phyloP scores from a whole-genome alignment of 768 basidiomycete genomes.

The Phylloporus sp. region DNA sequence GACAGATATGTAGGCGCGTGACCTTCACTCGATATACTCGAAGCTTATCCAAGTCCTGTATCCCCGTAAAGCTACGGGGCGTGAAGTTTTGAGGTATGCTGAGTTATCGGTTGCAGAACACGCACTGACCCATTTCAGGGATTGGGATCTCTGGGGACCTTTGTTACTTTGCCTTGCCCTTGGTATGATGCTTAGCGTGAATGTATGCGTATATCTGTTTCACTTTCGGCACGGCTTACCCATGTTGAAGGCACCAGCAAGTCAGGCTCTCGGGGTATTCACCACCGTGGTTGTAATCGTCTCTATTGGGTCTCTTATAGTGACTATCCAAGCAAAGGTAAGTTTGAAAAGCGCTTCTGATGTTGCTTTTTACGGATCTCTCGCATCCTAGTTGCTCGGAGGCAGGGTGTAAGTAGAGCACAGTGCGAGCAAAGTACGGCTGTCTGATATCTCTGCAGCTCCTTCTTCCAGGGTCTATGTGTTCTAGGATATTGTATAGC shows the following conservation, averaged over 20 bases:
- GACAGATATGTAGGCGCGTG: conserved; percentile 60
- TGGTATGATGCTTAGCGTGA: conserved; percentile 81
- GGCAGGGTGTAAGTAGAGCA: conserved; percentile 67
- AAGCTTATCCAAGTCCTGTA: conserved; percentile 94
- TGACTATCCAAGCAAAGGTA: conserved; percentile 96
- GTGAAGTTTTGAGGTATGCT: conserved; percentile 75
- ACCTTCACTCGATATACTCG: conserved; percentile 84
- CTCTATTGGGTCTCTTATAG: conserved; percentile 83
- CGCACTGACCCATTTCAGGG: conserved; percentile 43
- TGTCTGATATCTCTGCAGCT: conserved; percentile 40
- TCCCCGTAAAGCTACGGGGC: conserved; percentile 67
- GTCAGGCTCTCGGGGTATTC: conserved; percentile 85
- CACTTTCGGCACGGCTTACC: background rate
- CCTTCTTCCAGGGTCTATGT: conserved; percentile 95
- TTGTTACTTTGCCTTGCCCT: conserved; percentile 77
- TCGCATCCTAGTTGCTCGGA: conserved; percentile 58
- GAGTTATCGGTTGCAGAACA: background rate
- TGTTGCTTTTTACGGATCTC: background rate
- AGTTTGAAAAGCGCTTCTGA: conserved; percentile 3
- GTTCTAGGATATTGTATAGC: conserved; percentile 95
- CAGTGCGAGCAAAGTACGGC: background rate
- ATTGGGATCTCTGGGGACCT: conserved; percentile 99
- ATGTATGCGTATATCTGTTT: conserved; percentile 44
- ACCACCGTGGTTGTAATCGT: conserved; percentile 93
- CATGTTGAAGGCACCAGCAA: conserved; percentile 65